These are phyloP conservation scores for Phenoliferia sp. DNA, from an alignment of 1,284 basidiomycete genomes.

Conservation along the genomic window DNA sequence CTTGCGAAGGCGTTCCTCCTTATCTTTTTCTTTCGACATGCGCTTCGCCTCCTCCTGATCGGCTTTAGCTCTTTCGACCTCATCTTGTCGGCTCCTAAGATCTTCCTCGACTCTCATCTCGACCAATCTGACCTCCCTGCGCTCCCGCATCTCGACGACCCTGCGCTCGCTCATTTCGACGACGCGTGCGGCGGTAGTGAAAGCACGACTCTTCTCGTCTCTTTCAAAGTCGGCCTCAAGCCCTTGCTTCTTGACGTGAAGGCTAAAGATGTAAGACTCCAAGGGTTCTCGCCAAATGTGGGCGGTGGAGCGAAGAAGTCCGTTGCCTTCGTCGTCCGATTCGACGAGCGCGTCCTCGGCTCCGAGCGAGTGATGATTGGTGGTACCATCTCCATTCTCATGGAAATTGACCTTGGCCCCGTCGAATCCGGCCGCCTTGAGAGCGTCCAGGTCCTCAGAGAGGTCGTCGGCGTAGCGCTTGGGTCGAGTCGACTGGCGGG, in stretches of 20 bases:
- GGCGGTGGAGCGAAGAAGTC: constrained; percentile 21
- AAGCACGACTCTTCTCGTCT: constrained; percentile 22
- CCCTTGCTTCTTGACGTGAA: constrained; percentile 14
- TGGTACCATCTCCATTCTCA: background rate
- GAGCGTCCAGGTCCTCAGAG: constrained; percentile 5
- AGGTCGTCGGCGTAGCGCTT: constrained; percentile 26
- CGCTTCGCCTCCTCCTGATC: constrained; percentile 15
- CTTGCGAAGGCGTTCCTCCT: constrained; percentile 27
- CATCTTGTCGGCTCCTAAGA: background rate
- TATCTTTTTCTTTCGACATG: constrained; percentile 15
- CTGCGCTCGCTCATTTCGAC: constrained; percentile 17
- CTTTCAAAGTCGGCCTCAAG: constrained; percentile 22
- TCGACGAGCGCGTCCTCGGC: background rate
- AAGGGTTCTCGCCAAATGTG: constrained; percentile 32
- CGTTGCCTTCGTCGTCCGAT: constrained; percentile 29
- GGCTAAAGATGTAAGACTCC: constrained; percentile 16
- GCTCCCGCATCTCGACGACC: constrained; percentile 19
- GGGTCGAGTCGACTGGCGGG: constrained; percentile 7
- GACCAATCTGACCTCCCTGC: background rate
- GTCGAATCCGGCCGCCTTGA: background rate
- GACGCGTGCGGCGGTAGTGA: constrained; percentile 18
- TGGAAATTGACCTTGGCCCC: constrained; percentile 9
- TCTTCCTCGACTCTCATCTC: constrained; percentile 11
- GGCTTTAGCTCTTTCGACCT: background rate
- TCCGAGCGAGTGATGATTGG: background rate